A percentile compares a stretch with the other conserved stretches of the same genome.
Conservation (phyloP, 108 stramenopile genomes). For the Cyclostephanos tholiformis region DNA sequence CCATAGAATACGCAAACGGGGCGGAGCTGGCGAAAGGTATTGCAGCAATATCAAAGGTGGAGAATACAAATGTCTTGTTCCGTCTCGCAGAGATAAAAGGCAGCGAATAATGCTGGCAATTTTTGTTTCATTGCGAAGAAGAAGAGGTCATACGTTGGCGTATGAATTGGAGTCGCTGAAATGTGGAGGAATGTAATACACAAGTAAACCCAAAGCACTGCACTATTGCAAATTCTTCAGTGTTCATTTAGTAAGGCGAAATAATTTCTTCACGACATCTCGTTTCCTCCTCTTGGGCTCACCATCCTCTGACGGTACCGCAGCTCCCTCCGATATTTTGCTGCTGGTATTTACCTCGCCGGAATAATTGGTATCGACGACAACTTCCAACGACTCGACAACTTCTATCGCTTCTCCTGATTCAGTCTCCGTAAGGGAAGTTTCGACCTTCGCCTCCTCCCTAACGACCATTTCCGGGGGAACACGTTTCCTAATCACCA, state of each 20-base stretch:
- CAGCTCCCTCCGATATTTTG: background rate
- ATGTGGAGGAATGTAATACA: no score
- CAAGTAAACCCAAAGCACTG: no score
- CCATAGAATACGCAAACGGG: background rate
- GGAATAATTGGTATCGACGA: background rate
- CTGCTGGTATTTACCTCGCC: background rate
- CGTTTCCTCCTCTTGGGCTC: background rate
- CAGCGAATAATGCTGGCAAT: background rate
- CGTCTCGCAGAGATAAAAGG: background rate
- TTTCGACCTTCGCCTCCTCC: background rate
- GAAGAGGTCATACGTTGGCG: no score
- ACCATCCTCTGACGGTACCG: background rate
- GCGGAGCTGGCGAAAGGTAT: background rate
- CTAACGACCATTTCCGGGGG: background rate
- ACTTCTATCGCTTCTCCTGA: background rate
- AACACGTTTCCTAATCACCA: conserved; percentile 78
- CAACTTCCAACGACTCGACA: background rate
- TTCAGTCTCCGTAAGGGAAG: background rate
- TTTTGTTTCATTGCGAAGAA: no score
- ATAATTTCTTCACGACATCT: background rate
- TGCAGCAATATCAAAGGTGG: background rate
- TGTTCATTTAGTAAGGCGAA: background rate
- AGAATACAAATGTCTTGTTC: background rate
- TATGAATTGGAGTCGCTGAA: no score
- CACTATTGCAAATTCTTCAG: no score